These are phyloP conservation scores for Aspergillus glaucus DNA, from an alignment of 2,329 filamentous ascomycete genomes.

Conservation along the genomic window DNA sequence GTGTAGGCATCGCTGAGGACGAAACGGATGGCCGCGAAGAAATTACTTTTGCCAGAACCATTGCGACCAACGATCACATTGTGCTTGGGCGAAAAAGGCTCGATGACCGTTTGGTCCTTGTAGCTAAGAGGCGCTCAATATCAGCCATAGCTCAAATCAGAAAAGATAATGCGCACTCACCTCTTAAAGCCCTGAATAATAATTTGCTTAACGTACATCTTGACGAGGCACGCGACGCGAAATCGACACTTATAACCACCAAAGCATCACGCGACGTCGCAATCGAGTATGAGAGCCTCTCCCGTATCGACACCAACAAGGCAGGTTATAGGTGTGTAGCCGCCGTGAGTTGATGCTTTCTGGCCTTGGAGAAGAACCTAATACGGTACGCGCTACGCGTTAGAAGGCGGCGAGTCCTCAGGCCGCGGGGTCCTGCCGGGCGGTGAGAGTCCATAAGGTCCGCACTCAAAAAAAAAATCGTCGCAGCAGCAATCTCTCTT, in stretches of 20 bases:
- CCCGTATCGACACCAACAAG: neutral
- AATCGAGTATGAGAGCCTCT: slow-evolving; percentile 1
- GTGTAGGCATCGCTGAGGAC: slow-evolving; percentile 97
- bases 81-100: slow-evolving; percentile 93
- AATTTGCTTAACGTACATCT: slow-evolving; percentile 99
- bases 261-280: slow-evolving; percentile 23
- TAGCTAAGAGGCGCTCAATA: slow-evolving; percentile 55
- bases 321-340: slow-evolving; percentile 1
- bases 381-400: slow-evolving; percentile 8
- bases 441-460: slow-evolving; percentile 18
- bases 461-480: slow-evolving; percentile 17
- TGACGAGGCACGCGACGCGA: slow-evolving; percentile 30
- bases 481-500: neutral
- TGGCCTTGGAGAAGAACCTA: slow-evolving; percentile 11
- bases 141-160: neutral
- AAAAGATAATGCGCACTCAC: slow-evolving; percentile 43
- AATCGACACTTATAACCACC: slow-evolving; percentile 17
- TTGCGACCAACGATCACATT: slow-evolving; percentile 99
- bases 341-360: slow-evolving; percentile 6
- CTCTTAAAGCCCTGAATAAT: slow-evolving; percentile 99
- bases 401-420: slow-evolving; percentile 3
- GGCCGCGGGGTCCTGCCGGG: slow-evolving; percentile 34
- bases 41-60: slow-evolving; percentile 98
- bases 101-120: slow-evolving; percentile 98
- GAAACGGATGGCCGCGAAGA: slow-evolving; percentile 98